Evolutionary conservation across 176 grass and related monocot species (phyloP).

Genomic region (Carex kokanica): DNA sequence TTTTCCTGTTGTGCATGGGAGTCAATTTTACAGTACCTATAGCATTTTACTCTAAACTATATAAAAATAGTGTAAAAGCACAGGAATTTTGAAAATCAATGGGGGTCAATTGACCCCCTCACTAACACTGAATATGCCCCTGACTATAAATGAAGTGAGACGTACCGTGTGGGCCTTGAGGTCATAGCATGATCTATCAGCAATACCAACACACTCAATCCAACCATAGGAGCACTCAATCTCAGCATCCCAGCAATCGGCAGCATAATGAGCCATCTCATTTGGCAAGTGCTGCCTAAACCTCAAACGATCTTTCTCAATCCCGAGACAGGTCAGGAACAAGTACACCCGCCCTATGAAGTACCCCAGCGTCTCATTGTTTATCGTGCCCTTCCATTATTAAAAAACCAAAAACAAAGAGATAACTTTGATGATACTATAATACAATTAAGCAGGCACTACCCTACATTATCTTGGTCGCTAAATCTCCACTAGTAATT

Average conservation of each 20-base stretch:
- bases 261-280: slow-evolving; percentile 99
- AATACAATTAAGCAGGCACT: not conserved
- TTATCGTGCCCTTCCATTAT: slow-evolving; percentile 58
- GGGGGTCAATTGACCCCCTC: too few species aligned
- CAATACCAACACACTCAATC: slow-evolving; percentile 99
- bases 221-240: slow-evolving; percentile 99
- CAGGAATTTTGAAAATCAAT: too few species aligned
- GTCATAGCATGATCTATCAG: slow-evolving; percentile 92
- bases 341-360: too few species aligned
- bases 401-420: not conserved
- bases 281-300: slow-evolving; percentile 91
- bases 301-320: slow-evolving; percentile 76
- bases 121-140: too few species aligned
- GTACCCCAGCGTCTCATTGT: slow-evolving; percentile 93
- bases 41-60: too few species aligned
- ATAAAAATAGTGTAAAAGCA: too few species aligned
- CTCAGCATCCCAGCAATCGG: slow-evolving; percentile 97
- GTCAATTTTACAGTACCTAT: too few species aligned
- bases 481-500: not conserved
- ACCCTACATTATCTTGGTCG: not conserved
- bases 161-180: slow-evolving; percentile 78
- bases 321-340: slow-evolving; percentile 75
- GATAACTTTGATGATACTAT: not conserved
- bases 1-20: too few species aligned
- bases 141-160: not conserved